Conservation (phyloP, 2,329 filamentous ascomycete species). For the Aspergillus thermomutatus region DNA sequence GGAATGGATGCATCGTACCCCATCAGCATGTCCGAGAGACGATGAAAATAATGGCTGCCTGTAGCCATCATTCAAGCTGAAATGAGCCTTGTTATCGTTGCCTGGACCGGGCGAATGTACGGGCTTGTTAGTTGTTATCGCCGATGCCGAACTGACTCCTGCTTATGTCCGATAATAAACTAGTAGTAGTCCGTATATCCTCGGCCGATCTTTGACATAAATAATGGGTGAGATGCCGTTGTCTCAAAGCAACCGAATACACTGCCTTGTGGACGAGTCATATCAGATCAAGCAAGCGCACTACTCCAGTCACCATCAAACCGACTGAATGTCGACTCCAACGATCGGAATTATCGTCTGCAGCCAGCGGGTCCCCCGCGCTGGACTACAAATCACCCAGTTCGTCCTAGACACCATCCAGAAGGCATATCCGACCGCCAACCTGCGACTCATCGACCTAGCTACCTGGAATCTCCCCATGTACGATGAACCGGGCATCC, state of each 20-base stretch:
- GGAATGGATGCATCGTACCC: too few relatives aligned
- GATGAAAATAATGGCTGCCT: not conserved
- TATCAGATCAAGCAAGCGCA: not conserved
- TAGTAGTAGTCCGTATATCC: not conserved
- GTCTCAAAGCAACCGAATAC: too few relatives aligned
- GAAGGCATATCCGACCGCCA: not conserved
- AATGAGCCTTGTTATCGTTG: too few relatives aligned
- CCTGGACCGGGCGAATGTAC: not conserved
- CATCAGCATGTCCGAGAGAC: not conserved
- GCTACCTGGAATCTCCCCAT: conserved; percentile 29
- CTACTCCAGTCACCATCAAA: not conserved
- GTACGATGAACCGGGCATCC: conserved; percentile 40
- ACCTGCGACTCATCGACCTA: conserved; percentile 7
- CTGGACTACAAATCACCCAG: conserved; percentile 26
- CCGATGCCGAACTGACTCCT: not conserved
- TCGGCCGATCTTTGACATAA: too few relatives aligned
- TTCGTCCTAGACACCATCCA: conserved; percentile 22
- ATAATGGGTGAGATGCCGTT: not conserved
- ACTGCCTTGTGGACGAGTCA: too few relatives aligned
- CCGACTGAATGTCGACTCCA: not conserved
- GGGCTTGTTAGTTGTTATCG: too few relatives aligned
- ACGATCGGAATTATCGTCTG: conserved; percentile 26
- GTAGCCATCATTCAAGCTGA: too few relatives aligned
- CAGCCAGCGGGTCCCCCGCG: conserved; percentile 30
- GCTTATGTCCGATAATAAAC: not conserved